Base-by-base conservation (phyloP, 129 eudicot genomes). In the Artemisia annua region DNA sequence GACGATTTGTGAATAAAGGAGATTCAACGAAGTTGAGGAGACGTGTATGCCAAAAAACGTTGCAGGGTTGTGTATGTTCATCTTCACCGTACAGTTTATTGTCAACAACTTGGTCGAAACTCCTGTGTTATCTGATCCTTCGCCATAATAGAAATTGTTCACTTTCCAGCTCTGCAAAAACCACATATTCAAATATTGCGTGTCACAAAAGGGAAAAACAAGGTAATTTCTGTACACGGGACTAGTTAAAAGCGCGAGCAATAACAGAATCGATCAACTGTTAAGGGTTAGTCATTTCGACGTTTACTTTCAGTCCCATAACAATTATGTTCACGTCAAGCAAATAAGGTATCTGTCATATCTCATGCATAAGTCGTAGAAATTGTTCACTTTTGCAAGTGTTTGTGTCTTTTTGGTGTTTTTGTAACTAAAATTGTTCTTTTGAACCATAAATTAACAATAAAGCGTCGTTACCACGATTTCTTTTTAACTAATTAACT, bases 41-140 rank as follows among this genome's bases (percentile, higher is more conserved):
- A 91, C 83, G 70, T 91, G 91, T 63, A 91, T 70, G 70, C 96
- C 96, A 55, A 88, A 91, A 78, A 91, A 88, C 5, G 81, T 81
- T 2, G 96, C 94, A 12, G 96, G 94, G 67, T 89, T 92, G 15
- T 66, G 46, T 60, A 92, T 82, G 53, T 50, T 81, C 87, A 92
- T 85, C 43, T 55, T 77, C 43, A 85, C 79, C 2, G 89, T 84
- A 65, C 96, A 85, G 15, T 92, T 92, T n/a, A 89, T 64, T 1
- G 94, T 78, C 15, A 92, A 35, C 35, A 89, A 74, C 70, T 85
- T 85, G 11, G 93, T 85, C 11, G 97, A 89, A 65, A 89, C 97
- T 16, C 97, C 97, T 0, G 89, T 83, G 54, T 12, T 8, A 69
- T 92, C 97, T 20, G 81, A 73, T 65, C 97, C 97, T 81, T 83